Evolutionary conservation across 192 early-diverging fungal genomes (phyloP), one percentile per base, ranked within the genome.

Genomic region (Spinellus fusiger): DNA sequence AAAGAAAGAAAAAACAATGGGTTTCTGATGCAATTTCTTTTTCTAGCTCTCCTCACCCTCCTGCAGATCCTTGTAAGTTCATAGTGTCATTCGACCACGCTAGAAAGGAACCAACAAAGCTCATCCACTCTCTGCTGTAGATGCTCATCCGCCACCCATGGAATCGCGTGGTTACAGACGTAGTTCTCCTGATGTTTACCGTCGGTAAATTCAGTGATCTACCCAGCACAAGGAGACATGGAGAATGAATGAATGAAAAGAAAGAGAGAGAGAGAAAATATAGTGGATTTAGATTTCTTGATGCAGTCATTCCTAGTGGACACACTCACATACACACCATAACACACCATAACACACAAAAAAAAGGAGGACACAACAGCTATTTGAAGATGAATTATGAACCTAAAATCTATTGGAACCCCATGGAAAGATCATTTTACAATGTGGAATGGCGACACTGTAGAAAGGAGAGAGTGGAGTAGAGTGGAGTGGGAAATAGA

Each of bases 91-190:
- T n/a, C 10, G 18, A 5, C 35, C 35, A 37, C 13, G 5, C 13
- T 9, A 9, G 35, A 9, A 37, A 9, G 13, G 5, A 13, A 9
- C 5, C 13, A 37, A 9, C 5, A 5, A 37, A 37, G 7, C 35
- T 9, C 35, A 37, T 37, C 5, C 35, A 37, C 35, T 13, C 35
- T 13, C 5, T 13, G 13, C 25, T 49, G 10, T 60, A 60, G 58
- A 60, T 33, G 46, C 58, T 20, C 59, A 38, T 31, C 57, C 40
- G 15, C 57, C 48, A 3, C 49, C 49, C 25, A 52, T 52, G 59
- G 49, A 61, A 35, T 49, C 59, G 22, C 59, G 59, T 61, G 59
- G 47, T 49, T 61, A 52, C 18, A 61, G 59, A 61, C 49, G 59
- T 20, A 49, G 49, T 16, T 61, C 59, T 35, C 59, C 59, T 61